Base-by-base conservation (phyloP, 306 rosid genomes). In the Cicer judaicum region DNA sequence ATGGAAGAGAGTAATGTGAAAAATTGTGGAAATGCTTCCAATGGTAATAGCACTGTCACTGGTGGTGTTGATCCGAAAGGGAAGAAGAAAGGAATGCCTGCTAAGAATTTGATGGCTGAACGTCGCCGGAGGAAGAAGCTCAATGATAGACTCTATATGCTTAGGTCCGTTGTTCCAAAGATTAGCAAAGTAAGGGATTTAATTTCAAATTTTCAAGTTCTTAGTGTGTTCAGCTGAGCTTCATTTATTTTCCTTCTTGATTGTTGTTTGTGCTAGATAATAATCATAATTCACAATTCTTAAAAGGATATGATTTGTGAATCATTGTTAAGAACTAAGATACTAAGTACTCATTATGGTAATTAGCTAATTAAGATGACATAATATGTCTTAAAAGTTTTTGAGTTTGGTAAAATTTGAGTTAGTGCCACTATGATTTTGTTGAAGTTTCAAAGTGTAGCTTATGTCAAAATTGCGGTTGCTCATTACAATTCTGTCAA, bases 31-130 rank as follows among this genome's bases (percentile, higher is more conserved):
- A 85, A 59, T 52, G 82, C 81, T 65, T 88, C 90, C 36, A 87
- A 89, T 76, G 96, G 76, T 1, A 89, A 85, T n/a, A 87, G 89
- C 21, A 82, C 81, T 1, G 78, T 81, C 1, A 85, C 89, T 2
- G 55, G 55, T 49, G 83, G 78, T 24, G 85, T 80, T 62, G 91
- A 84, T 76, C 90, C 80, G 24, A 94, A 88, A 80, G 99, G 95
- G 74, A 92, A 94, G 93, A 94, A 90, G 85, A 92, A 90, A 70
- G 96, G 97, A 55, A 69, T 90, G 81, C 99, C 98, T 18, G 98
- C 98, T 3, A 94, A 94, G 87, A 94, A 92, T 81, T 84, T 94
- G 82, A 94, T 94, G 99, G 99, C 99, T 0, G 99, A 94, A 75
- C 86, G 99, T 60, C 95, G 97, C 41, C 92, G 99, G 7, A 69